Base-by-base conservation (phyloP, 495 filamentous ascomycete species). In the Annulohypoxylon stygium region DNA sequence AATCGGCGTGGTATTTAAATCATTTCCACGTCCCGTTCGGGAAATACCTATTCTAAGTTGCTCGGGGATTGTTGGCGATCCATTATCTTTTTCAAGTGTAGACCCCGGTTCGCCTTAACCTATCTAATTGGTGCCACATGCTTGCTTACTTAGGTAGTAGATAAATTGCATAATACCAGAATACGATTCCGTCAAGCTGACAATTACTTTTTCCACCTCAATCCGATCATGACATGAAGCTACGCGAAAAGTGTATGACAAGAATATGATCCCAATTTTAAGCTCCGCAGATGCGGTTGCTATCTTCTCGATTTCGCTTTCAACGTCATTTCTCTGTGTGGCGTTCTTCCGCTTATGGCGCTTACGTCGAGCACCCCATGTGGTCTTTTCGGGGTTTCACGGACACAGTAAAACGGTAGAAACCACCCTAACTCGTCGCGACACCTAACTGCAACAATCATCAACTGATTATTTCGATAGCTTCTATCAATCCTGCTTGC, bases 381-480 rank as follows among this genome's bases (percentile, higher is more conserved):
- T 65, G 16, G 60, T 68, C 45, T 47, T 45, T 39, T 54, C 54
- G 16, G 53, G 60, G 43, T 54, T 73, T 58, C 45, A 65, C 26
- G 65, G 70, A 7, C 30, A 51, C 2, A 20, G 9, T 4, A 73
- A 73, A 53, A 47, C 61, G 34, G 70, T 73, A 23, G 30, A 26
- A 54, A 54, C 16, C 39, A 45, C 41, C 14, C 2, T 14, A 14
- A 43, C 45, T 34, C 18, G 23, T 12, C 9, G 30, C 25, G 18
- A 41, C n/a, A 39, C 5, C 4, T 12, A 33, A 33, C 59, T 16
- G 39, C 45, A 30, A 34, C 11, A 3, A 59, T 3, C 12, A 12
- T 23, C 18, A 10, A 61, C 45, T 73, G 7, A 68, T 33, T 26
- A 41, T 36, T n/a, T 20, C 25, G 10, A 16, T 39, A 73, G 70